Percentiles rank a stretch among this genome's conserved stretches.
Conservation (phyloP, 306 rosid species). For the Sicyos edulis region DNA sequence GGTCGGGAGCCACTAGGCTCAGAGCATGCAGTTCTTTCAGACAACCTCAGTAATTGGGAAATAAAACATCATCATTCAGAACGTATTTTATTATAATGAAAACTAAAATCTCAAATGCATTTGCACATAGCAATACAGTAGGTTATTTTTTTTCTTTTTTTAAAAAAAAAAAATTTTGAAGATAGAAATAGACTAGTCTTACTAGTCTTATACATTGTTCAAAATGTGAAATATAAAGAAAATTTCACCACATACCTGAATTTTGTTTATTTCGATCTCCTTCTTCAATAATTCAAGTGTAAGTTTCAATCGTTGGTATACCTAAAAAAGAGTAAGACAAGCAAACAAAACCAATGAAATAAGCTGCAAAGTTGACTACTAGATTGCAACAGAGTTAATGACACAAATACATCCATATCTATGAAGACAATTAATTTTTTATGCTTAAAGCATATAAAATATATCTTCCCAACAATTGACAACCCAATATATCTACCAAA, state of each 20-base stretch:
- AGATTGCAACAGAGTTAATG: neutral
- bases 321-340: conserved; percentile 36
- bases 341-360: neutral
- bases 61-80: neutral
- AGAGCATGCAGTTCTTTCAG: neutral
- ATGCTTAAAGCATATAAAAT: neutral
- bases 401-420: conserved; percentile 3
- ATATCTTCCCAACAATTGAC: neutral
- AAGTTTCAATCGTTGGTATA: conserved; percentile 78
- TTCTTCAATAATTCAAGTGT: conserved; percentile 91
- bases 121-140: neutral
- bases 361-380: neutral
- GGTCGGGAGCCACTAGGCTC: neutral
- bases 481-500: conserved; percentile 6
- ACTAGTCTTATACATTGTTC: conserved; percentile 4
- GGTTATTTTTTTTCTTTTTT: no score
- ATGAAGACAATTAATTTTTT: neutral
- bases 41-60: neutral
- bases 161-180: no score
- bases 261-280: conserved; percentile 97
- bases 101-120: neutral
- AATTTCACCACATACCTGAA: conserved; percentile 55
- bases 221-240: neutral
- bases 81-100: neutral
- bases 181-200: neutral